Evolutionary conservation across 495 filamentous ascomycete species (phyloP).

Genomic region (Tuber magnatum): DNA sequence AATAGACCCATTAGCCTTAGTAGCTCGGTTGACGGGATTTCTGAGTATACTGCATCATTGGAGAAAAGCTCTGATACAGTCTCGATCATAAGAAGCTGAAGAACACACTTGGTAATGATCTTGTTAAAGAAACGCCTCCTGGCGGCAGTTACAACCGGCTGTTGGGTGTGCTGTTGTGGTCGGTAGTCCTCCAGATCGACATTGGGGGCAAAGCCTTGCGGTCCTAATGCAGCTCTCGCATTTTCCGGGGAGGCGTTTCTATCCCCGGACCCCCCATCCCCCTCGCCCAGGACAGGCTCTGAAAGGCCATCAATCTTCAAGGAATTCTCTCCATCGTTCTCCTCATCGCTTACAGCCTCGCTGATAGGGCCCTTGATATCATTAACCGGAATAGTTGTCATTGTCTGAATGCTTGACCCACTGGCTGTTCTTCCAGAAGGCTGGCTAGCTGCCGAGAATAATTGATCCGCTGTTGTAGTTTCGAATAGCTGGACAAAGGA

Average conservation of each 20-base stretch:
- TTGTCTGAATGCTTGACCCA: slow-evolving; percentile 32
- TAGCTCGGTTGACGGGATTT: slow-evolving; percentile 82
- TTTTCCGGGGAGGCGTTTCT: slow-evolving; percentile 42
- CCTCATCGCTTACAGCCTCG: slow-evolving; percentile 40
- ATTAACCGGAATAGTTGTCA: slow-evolving; percentile 35
- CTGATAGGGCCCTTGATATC: slow-evolving; percentile 36
- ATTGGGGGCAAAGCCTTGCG: slow-evolving; percentile 37
- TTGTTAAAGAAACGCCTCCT: slow-evolving; percentile 97
- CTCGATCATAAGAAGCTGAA: slow-evolving; percentile 97
- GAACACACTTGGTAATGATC: slow-evolving; percentile 97
- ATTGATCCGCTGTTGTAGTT: slow-evolving; percentile 83
- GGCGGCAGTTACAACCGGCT: slow-evolving; percentile 84
- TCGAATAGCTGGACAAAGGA: slow-evolving; percentile 94
- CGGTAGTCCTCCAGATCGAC: slow-evolving; percentile 82
- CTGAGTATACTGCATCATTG: slow-evolving; percentile 87
- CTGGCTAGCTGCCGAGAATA: slow-evolving; percentile 66
- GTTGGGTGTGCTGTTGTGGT: slow-evolving; percentile 66
- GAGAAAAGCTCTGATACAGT: slow-evolving; percentile 97
- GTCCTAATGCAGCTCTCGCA: slow-evolving; percentile 23
- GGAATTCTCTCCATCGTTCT: slow-evolving; percentile 47
- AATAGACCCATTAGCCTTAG: slow-evolving; percentile 86
- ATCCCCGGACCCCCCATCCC: slow-evolving; percentile 10
- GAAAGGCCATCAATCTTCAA: slow-evolving; percentile 58
- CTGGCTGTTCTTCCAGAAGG: slow-evolving; percentile 21
- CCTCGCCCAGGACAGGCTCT: slow-evolving; percentile 35